Base-by-base conservation (phyloP, 768 basidiomycete species). In the Naganishia friedmannii region DNA sequence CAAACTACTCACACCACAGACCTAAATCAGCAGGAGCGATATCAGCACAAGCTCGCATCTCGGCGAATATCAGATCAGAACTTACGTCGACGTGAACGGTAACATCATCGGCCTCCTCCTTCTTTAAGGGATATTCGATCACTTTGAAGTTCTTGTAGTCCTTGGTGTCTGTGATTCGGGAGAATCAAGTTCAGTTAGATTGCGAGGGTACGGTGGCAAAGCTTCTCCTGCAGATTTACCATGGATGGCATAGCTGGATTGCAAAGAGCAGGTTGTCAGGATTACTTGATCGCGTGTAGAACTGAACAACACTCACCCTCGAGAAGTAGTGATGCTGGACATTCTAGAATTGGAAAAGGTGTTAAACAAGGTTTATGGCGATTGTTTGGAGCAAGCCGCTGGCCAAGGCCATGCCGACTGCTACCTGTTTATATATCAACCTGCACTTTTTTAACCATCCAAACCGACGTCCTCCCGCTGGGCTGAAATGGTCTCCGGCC, bases 121-220 rank as follows among this genome's bases (percentile, higher is more conserved):
- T 75, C 73, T 78, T 77, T 32, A 80, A 74, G 73, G 78, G 75
- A 71, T 79, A 80, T 57, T 80, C 79, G 45, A 63, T 74, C 34
- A 80, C 67, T 69, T 79, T 72, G 75, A 80, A 80, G 75, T 80
- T 72, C 75, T 76, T 72, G 76, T 76, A 78, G 67, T 80, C 70
- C 71, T 80, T 80, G 67, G 75, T 77, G 73, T 80, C 78, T 67
- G 53, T 23, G 42, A 19, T 42, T n/a, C 48, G 54, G 60, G 9
- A 21, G 28, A 28, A 23, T 17, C 15, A 3, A 31, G 34, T 29
- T 46, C 28, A 51, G 68, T 19, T 46, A 3, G 21, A n/a, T 19
- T 39, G 9, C 45, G 12, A 15, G n/a, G 29, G 15, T 28, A 15
- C 53, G 34, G 2, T 7, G 28, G 5, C 0, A n/a, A 29, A 15